Evolutionary conservation across 1,284 basidiomycete genomes (phyloP).

Genomic region (Ceratobasidium sp.): DNA sequence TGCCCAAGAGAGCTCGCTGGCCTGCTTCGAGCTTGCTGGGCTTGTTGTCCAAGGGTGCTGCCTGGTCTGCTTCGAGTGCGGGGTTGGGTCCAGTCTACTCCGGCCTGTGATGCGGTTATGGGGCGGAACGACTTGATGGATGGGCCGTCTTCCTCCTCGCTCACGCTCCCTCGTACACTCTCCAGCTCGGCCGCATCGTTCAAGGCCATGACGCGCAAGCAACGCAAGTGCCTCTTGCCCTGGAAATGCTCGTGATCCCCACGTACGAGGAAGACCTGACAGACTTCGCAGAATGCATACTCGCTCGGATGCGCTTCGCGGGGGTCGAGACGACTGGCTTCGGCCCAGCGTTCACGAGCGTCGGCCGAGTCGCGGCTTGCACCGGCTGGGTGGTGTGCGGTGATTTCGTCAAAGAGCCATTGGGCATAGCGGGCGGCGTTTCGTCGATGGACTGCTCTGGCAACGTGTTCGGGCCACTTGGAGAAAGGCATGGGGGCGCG

Average conservation of each 20-base stretch:
- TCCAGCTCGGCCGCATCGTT: conserved; percentile 30
- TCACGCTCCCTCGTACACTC: conserved; percentile 35
- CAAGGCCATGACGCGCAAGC: conserved; percentile 8
- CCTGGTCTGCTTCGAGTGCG: not conserved
- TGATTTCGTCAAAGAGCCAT: conserved; percentile 4
- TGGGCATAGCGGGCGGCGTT: conserved; percentile 28
- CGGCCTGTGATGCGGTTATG: not conserved
- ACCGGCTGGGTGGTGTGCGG: not conserved
- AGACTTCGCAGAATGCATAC: conserved; percentile 32
- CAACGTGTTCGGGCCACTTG: conserved; percentile 30
- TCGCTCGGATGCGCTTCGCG: conserved; percentile 25
- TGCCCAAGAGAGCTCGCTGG: conserved; percentile 1
- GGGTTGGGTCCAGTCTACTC: conserved; percentile 5
- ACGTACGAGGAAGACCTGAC: conserved; percentile 15
- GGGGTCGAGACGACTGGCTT: conserved; percentile 21
- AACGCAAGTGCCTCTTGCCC: conserved; percentile 25
- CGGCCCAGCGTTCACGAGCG: conserved; percentile 30
- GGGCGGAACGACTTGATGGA: not conserved
- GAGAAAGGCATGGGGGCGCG: conserved; percentile 20
- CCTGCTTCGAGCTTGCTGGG: not conserved
- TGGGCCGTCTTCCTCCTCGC: conserved; percentile 29
- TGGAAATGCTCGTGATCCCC: conserved; percentile 32
- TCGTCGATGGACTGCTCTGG: conserved; percentile 14
- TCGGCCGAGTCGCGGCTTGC: not conserved
- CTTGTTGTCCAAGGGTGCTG: conserved; percentile 10